Percentiles rank a stretch among this genome's conserved stretches.
Conservation (phyloP, 192 early-diverging fungal species). For the Podila minutissima region DNA sequence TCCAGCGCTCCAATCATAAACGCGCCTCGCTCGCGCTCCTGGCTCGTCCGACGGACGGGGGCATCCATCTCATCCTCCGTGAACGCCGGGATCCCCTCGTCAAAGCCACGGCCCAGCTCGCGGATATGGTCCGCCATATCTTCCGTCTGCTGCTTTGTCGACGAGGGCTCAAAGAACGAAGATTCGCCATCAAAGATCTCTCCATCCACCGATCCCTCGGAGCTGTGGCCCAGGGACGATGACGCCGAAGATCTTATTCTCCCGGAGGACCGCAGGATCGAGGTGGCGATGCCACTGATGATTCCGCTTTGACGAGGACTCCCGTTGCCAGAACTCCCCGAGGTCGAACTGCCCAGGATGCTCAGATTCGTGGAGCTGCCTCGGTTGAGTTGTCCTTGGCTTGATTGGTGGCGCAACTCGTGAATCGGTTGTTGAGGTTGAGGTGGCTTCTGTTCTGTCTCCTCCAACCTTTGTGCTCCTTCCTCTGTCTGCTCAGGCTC, state of each 20-base stretch:
- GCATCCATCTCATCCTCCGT: conserved; percentile 1
- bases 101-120: conserved; percentile 29
- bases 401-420: conserved; percentile 25
- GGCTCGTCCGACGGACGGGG: neutral
- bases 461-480: neutral
- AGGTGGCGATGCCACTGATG: conserved; percentile 15
- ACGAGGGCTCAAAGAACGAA: conserved; percentile 12
- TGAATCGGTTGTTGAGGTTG: conserved; percentile 3
- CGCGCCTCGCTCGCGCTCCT: neutral
- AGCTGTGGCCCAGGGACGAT: neutral
- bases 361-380: conserved; percentile 25
- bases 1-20: conserved; percentile 1
- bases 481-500: too few relatives aligned
- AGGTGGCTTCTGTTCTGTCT: neutral
- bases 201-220: neutral
- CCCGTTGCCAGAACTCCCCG: conserved; percentile 5
- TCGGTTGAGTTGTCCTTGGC: conserved; percentile 29
- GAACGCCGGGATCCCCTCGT: conserved; percentile 44
- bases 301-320: conserved; percentile 30
- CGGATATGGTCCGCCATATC: conserved; percentile 8
- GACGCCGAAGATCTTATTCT: conserved; percentile 15
- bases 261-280: neutral
- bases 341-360: conserved; percentile 15
- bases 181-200: neutral
- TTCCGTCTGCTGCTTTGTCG: neutral